phyloP scores from a whole-genome alignment of 495 filamentous ascomycete species.

The Penicillium argentinense region DNA sequence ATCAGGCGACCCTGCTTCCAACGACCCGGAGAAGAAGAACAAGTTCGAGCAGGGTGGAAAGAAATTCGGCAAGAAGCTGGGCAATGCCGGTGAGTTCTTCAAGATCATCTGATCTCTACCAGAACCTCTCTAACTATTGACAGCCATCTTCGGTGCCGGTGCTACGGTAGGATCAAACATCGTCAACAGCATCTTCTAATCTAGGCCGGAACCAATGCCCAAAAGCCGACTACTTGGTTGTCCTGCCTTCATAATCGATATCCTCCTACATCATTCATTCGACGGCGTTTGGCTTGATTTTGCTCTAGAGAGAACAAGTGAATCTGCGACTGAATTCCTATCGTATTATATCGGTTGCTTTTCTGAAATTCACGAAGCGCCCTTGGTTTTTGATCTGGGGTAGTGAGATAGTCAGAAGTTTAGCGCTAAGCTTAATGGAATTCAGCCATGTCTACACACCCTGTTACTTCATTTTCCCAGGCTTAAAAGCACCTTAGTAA shows the following conservation, averaged over 20 bases:
- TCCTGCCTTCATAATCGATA: background rate
- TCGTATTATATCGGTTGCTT: slow-evolving; percentile 1
- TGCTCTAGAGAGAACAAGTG: background rate
- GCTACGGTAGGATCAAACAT: slow-evolving; percentile 90
- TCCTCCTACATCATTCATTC: slow-evolving; percentile 13
- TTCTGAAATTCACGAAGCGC: background rate
- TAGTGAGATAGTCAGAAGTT: background rate
- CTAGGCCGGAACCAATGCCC: slow-evolving; percentile 51
- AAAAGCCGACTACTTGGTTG: no score
- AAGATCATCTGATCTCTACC: background rate
- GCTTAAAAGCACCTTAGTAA: no score
- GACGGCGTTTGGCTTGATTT: slow-evolving; percentile 10
- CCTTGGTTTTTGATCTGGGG: background rate
- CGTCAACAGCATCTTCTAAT: slow-evolving; percentile 94
- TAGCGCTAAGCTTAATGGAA: background rate
- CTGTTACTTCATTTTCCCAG: no score
- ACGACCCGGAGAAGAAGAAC: slow-evolving; percentile 35
- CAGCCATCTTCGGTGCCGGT: slow-evolving; percentile 75
- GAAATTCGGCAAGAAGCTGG: slow-evolving; percentile 59
- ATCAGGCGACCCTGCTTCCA: slow-evolving; percentile 23
- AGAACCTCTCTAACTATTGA: slow-evolving; percentile 5
- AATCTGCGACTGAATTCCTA: background rate
- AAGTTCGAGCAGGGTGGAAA: slow-evolving; percentile 56
- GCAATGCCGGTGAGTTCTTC: slow-evolving; percentile 50
- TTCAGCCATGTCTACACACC: no score